phyloP scores from a whole-genome alignment of 164 flowering plant genomes.

The Nelumbo lutea region DNA sequence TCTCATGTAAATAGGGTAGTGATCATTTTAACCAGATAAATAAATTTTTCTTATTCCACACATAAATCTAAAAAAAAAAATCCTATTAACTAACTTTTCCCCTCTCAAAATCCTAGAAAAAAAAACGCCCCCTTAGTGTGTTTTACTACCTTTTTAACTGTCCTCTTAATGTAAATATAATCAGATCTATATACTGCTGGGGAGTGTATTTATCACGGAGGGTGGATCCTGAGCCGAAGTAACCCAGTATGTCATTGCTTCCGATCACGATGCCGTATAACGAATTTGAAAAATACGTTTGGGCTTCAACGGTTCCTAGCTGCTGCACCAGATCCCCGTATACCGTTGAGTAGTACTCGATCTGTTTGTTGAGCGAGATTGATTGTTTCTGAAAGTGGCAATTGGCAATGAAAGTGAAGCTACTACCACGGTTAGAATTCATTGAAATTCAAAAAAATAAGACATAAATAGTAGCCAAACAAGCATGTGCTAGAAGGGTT shows the following conservation, averaged over 20 bases:
- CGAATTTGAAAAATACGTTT: conserved; percentile 44
- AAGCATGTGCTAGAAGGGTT: too few species aligned
- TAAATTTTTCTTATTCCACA: too few species aligned
- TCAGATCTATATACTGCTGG: conserved; percentile 37
- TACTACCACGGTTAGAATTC: too few species aligned
- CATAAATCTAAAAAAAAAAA: too few species aligned
- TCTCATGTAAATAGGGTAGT: too few species aligned
- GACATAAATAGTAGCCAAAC: too few species aligned
- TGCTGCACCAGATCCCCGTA: conserved; percentile 29
- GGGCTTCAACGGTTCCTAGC: conserved; percentile 38
- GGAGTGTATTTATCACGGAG: conserved; percentile 29
- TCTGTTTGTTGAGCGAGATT: conserved; percentile 45
- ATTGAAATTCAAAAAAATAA: too few species aligned
- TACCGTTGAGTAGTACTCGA: conserved; percentile 41
- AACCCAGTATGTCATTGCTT: conserved; percentile 64
- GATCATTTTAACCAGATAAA: too few species aligned
- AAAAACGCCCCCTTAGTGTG: background rate
- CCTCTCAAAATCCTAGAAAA: too few species aligned
- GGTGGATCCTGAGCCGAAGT: conserved; percentile 29
- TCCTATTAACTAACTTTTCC: too few species aligned
- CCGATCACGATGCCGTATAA: conserved; percentile 55
- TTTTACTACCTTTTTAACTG: conserved; percentile 23
- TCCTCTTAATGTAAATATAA: conserved; percentile 22
- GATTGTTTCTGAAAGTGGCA: conserved; percentile 27
- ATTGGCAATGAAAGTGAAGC: background rate